phyloP scores from a whole-genome alignment of 148 eudicot species.

The Mesembryanthemum crystallinum region DNA sequence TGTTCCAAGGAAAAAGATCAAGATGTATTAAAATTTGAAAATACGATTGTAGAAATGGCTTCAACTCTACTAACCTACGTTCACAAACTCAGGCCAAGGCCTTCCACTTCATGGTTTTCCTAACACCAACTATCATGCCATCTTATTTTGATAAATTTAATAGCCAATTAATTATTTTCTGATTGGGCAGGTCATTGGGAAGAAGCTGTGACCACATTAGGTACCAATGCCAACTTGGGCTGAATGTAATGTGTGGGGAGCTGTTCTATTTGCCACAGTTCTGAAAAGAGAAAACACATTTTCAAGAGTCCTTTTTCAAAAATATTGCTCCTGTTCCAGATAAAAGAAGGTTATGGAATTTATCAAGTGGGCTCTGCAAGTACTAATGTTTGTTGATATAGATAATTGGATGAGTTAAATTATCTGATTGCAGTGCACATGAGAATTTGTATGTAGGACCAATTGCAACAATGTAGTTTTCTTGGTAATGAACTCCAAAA shows the following conservation, averaged over 20 bases:
- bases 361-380: slow-evolving; percentile 13
- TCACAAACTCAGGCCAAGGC: neutral
- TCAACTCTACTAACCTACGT: neutral
- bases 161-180: neutral
- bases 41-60: neutral
- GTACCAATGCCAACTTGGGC: neutral
- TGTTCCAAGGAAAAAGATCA: neutral
- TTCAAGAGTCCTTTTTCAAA: neutral
- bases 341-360: neutral
- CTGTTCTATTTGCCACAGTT: slow-evolving; percentile 5
- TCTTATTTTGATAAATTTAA: neutral
- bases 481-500: neutral
- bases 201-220: neutral
- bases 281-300: slow-evolving; percentile 6
- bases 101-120: neutral
- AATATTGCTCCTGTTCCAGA: neutral
- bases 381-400: neutral
- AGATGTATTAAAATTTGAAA: neutral
- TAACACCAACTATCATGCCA: neutral
- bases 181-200: neutral
- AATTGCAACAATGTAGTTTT: neutral
- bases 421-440: slow-evolving; percentile 1
- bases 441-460: neutral
- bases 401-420: neutral
- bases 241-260: slow-evolving; percentile 4